Base-by-base conservation (phyloP, 495 filamentous ascomycete species). In the Lophiostoma macrostomum region DNA sequence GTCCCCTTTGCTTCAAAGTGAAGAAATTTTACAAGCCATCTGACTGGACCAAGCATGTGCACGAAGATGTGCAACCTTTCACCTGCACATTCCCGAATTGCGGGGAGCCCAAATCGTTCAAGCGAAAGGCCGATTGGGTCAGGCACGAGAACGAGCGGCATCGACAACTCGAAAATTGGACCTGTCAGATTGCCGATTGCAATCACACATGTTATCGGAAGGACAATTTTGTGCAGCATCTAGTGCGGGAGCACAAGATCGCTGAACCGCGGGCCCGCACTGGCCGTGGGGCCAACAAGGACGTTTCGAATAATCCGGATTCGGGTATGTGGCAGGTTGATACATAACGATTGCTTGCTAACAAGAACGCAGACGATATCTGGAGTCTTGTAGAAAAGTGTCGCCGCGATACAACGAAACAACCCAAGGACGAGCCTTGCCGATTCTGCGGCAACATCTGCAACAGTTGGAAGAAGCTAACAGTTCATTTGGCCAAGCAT, bases 11-110 rank as follows among this genome's bases (percentile, higher is more conserved):
- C 70, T 96, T 90, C 74, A 80, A 85, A 61, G 80, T 86, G 35
- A 95, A 95, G 70, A 90, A 85, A 56, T 90, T 95, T 66, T 80
- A 85, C 59, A 97, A 97, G 69, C 91, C 91, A 25, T 96, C 91
- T 0, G 91, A 97, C 70, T 97, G 91, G 91, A 94, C 91, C 12
- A 97, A 97, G 67, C 91, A 97, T 63, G 87, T 97, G 5, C 88
- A 95, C 63, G 91, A 97, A 67, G 91, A 97, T 65, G 81, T 96
- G 10, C 87, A 94, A 64, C 91, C 91, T 4, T 97, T 96, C 61
- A 95, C 90, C 7, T 97, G 91, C 70, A 97, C 90, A 0, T 96
- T 93, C 69, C 79, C 83, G 11, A 73, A 82, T 22, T 97, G 91
- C 69, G 79, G 74, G 24, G 90, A 95, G 44, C 86, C 90, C 20